Base-by-base conservation (phyloP, 2,329 filamentous ascomycete genomes). In the Macroventuria anomochaeta region DNA sequence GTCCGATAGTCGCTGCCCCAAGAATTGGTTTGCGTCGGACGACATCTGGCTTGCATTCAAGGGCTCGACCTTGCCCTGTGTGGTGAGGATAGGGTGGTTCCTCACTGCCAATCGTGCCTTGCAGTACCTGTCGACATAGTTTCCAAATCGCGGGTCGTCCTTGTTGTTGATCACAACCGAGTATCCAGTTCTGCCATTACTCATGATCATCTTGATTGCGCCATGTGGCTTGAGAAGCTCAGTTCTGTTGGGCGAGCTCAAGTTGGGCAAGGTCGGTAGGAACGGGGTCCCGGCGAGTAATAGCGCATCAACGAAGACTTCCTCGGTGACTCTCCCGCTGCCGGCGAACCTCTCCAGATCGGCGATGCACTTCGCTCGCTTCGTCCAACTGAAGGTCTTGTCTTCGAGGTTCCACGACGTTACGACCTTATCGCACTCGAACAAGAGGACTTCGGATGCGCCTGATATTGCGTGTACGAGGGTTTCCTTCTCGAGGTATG, bases 1-100 rank as follows among this genome's bases (percentile, higher is more conserved):
- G 33, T 92, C 87, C 0, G 95, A 92, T 5, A 99, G 81, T 55
- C 93, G 89, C 54, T 96, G 85, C n/a, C 92, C 92, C 57, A 97
- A 85, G 70, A 97, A 93, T 68, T 93, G 88, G 70, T 96, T 90
- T 61, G 95, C 88, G 70, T 97, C 93, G 38, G 83, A 84, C 2
- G 95, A 93, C 17, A 92, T 84, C 48, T 85, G 82, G 7, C 90
- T 88, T 48, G 81, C 83, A 64, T 93, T 87, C 65, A 91, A 82
- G 13, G 92, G 88, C 55, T 85, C 84, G 42, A 96, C 83, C 65
- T 88, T 86, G 33, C 95, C 95, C n/a, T 85, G 85, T 48, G 85
- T 82, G 28, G 87, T 85, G 61, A 96, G 86, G 67, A 93, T 86
- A 33, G 96, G 88, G 73, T 93, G 93, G 74, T 97, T 93, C 67